Evolutionary conservation across 2,329 filamentous ascomycete genomes (phyloP).

Genomic region (Zymoseptoria brevis): DNA sequence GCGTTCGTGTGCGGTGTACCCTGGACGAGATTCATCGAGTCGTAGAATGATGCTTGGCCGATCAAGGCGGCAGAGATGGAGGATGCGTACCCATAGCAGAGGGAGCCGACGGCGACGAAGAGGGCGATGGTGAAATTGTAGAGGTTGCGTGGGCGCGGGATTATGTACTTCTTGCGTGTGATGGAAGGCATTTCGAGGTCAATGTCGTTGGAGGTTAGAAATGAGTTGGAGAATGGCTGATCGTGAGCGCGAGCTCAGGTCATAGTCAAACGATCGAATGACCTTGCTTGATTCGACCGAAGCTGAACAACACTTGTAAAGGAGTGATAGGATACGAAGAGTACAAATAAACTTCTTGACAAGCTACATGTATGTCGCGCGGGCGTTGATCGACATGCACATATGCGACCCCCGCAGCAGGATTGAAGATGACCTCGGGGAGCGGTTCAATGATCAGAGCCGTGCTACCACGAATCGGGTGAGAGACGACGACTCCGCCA

Average conservation of each 20-base stretch:
- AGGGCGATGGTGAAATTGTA: slow-evolving; percentile 9
- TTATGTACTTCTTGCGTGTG: not conserved
- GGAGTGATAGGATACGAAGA: not conserved
- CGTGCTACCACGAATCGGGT: not conserved
- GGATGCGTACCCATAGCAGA: slow-evolving; percentile 8
- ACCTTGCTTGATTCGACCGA: no score
- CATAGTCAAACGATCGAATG: no score
- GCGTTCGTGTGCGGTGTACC: slow-evolving; percentile 1
- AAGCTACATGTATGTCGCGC: not conserved
- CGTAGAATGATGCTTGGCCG: slow-evolving; percentile 5
- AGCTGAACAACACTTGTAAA: no score
- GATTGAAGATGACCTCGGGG: not conserved
- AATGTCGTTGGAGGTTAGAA: not conserved
- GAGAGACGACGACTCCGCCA: no score
- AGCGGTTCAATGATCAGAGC: not conserved
- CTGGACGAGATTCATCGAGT: slow-evolving; percentile 2
- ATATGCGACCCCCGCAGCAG: not conserved
- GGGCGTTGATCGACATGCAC: not conserved
- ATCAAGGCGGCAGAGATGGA: slow-evolving; percentile 2
- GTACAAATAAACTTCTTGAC: not conserved
- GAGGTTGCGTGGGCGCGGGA: not conserved
- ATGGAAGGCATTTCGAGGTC: not conserved
- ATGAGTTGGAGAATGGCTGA: not conserved
- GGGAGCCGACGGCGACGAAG: slow-evolving; percentile 8
- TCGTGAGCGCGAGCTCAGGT: not conserved